A percentile compares a stretch with the other conserved stretches of the same genome.
Conservation (phyloP, 306 rosid genomes). For the Echinosophora koreensis region DNA sequence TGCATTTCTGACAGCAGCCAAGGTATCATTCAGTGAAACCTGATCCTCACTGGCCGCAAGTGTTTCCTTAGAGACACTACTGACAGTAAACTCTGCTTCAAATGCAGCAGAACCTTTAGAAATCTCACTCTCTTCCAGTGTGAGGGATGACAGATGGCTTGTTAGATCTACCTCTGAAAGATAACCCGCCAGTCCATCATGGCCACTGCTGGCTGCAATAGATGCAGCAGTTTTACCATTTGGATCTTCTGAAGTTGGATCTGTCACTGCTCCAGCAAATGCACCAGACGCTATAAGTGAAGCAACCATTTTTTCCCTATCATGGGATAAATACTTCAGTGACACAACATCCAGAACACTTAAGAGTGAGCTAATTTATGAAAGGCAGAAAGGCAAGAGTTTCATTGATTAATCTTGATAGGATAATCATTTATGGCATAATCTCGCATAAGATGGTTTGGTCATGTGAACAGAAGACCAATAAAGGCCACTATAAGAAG, state of each 20-base stretch:
- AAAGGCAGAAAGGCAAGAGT: conserved; percentile 27
- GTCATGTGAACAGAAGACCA: conserved; percentile 23
- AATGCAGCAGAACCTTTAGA: conserved; percentile 72
- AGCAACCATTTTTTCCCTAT: conserved; percentile 93
- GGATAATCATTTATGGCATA: conserved; percentile 6
- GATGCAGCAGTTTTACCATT: conserved; percentile 85
- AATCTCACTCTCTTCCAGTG: conserved; percentile 73
- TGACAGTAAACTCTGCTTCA: conserved; percentile 72
- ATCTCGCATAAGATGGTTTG: conserved; percentile 28
- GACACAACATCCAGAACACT: conserved; percentile 21
- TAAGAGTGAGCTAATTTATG: conserved; percentile 23
- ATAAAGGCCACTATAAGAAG: neutral
- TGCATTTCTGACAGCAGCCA: conserved; percentile 90
- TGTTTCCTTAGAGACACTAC: conserved; percentile 60
- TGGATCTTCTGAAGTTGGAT: conserved; percentile 78
- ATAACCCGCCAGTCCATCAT: conserved; percentile 97
- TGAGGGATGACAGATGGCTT: conserved; percentile 91
- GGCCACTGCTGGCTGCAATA: conserved; percentile 76
- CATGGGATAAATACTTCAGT: conserved; percentile 45
- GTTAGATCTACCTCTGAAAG: conserved; percentile 86
- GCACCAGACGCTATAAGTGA: conserved; percentile 91
- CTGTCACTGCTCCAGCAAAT: conserved; percentile 97
- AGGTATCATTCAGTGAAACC: conserved; percentile 61
- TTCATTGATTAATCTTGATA: conserved; percentile 30
- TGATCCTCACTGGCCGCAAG: conserved; percentile 62